Evolutionary conservation across 139 green algal genomes (phyloP), one percentile per base, ranked within the genome.

Genomic region (Coelastrella sp.): DNA sequence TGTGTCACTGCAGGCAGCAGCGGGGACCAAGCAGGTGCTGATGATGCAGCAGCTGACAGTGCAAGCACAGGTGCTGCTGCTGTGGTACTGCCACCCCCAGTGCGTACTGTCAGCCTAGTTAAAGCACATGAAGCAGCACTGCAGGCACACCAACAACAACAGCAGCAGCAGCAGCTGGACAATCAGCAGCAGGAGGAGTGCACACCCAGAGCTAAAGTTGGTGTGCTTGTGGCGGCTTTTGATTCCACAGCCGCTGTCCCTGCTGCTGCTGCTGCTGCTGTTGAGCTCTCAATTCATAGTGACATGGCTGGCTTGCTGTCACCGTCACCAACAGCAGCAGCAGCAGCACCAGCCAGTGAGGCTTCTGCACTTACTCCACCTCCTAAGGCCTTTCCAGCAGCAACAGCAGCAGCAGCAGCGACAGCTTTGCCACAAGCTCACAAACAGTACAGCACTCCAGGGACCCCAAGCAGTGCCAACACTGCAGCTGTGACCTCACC

Each of bases 61-160:
- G 70, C 70, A 7, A 25, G 70, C 17, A 25, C 80, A 85, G 35
- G 20, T 22, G 80, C 80, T 85, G 80, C 80, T 85, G 59, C 58
- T 73, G 80, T 6, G 24, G 35, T 74, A 59, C 60, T 56, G 81
- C 60, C 14, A 59, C 81, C 20, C 15, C 74, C 74, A 19, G 74
- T 80, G 8, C 11, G 74, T 10, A 80, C 25, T 19, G 25, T 80
- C 6, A 80, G 82, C 24, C 7, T 87, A 6, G 65, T 87, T 6
- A 56, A 87, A 22, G 82, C 82, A 49, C 82, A 87, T 56, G 61
- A 49, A 78, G 65, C 82, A 79, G 82, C 82, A 20, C 82, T 79
- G 82, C 82, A 87, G 82, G 56, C 79, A 22, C 63, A 49, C 79
- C 35, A 49, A 1, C 1, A 49, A 49, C 35, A 49, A 49, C 35